These are phyloP conservation scores for Dothideomycetes sp. DNA, from an alignment of 2,329 filamentous ascomycete genomes.

Conservation along the genomic window DNA sequence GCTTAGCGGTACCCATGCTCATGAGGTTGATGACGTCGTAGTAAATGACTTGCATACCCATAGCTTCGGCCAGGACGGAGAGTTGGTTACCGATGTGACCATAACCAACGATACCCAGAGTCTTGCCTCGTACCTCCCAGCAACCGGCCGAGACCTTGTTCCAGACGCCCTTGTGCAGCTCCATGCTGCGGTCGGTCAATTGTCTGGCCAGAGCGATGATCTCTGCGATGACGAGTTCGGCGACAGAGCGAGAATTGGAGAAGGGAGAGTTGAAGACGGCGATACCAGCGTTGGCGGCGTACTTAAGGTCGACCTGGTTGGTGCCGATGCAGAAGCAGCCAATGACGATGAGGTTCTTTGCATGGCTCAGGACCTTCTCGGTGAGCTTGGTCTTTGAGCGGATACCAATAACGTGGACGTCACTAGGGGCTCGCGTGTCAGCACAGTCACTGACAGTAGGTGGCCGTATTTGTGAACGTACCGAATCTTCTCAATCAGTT, in stretches of 20 bases:
- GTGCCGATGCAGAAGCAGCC: constrained; percentile 99
- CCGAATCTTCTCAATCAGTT: constrained; percentile 95
- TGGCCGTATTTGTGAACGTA: constrained; percentile 26
- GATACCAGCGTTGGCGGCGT: constrained; percentile 74
- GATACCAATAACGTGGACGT: constrained; percentile 96
- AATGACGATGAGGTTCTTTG: constrained; percentile 89
- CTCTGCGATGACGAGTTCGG: constrained; percentile 89
- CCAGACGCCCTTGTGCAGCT: constrained; percentile 92
- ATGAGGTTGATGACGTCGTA: constrained; percentile 93
- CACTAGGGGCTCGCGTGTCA: constrained; percentile 40
- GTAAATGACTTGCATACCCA: constrained; percentile 98
- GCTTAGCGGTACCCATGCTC: constrained; percentile 79
- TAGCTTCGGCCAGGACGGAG: constrained; percentile 88
- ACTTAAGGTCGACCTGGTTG: constrained; percentile 84
- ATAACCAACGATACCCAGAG: constrained; percentile 90
- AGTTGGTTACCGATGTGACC: constrained; percentile 95
- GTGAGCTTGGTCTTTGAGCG: constrained; percentile 95
- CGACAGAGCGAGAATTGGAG: constrained; percentile 93
- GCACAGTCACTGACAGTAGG: not conserved
- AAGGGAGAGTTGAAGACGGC: constrained; percentile 99
- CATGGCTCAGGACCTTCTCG: constrained; percentile 72
- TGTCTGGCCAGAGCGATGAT: constrained; percentile 89
- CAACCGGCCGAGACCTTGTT: constrained; percentile 96
- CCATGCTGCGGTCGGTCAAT: constrained; percentile 82
- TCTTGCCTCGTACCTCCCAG: constrained; percentile 98